Percentiles rank a stretch among this genome's conserved stretches.
These are phyloP conservation scores for Phytophthora megakarya DNA, from an alignment of 352 stramenopile species.

Conservation along the genomic window DNA sequence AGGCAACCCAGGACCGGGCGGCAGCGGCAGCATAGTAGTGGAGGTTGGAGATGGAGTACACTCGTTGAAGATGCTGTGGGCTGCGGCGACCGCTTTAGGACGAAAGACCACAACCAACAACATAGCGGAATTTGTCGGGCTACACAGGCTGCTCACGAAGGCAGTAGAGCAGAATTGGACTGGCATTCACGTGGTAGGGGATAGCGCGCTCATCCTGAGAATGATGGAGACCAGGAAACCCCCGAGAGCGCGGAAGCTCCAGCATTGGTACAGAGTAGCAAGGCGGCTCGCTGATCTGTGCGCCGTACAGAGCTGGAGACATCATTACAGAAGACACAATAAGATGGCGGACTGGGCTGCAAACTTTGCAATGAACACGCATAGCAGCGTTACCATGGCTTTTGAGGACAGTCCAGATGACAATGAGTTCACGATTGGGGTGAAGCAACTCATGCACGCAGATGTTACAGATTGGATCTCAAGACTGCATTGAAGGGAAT, in stretches of 20 bases:
- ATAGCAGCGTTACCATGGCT: too few species aligned
- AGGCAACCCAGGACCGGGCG: background rate
- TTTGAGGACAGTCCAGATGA: too few species aligned
- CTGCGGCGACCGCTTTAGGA: background rate
- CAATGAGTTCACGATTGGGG: too few species aligned
- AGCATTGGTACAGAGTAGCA: background rate
- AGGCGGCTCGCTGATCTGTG: background rate
- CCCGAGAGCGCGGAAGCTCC: background rate
- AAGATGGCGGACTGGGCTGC: slow-evolving; percentile 4
- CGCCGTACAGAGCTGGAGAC: background rate
- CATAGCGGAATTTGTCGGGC: background rate
- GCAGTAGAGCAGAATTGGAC: background rate
- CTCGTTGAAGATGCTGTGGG: background rate
- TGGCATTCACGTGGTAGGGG: slow-evolving; percentile 2
- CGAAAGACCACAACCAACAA: background rate
- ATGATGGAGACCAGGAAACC: background rate
- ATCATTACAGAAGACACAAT: slow-evolving; percentile 2
- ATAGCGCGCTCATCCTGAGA: slow-evolving; percentile 6
- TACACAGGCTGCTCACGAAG: background rate
- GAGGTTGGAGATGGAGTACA: background rate
- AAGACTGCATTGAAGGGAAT: too few species aligned
- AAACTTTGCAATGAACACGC: background rate
- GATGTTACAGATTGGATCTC: too few species aligned
- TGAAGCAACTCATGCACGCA: too few species aligned
- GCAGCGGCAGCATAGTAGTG: background rate